Base-by-base conservation (phyloP, 2,329 filamentous ascomycete genomes). In the Septoria linicola region DNA sequence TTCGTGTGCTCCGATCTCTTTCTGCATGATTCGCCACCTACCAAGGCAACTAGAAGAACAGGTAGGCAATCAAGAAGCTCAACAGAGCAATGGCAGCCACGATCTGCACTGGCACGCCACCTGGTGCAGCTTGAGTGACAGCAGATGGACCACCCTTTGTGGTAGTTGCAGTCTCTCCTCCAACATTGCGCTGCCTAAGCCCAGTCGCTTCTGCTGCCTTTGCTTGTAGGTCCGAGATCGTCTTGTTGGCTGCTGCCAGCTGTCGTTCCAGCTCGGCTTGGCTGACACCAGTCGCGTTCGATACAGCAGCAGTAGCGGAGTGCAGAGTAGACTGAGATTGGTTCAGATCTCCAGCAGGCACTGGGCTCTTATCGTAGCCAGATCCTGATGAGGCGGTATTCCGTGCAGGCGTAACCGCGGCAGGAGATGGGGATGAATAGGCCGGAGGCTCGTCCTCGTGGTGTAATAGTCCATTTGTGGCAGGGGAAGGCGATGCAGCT, bases 51-150 rank as follows among this genome's bases (percentile, higher is more conserved):
- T 84, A 99, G 73, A 99, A 99, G 77, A 99, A 90, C 72, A 97
- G 82, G 74, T 96, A 99, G 49, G 90, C 93, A 63, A 97, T 80
- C 67, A 99, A 73, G 76, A 99, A 99, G 76, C 89, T 91, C 58
- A 95, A 64, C 64, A 99, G 76, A 69, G 91, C 96, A 36, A 99
- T 76, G 17, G 83, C 76, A 17, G 93, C 92, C 37, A 88, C 88
- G 57, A 92, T 81, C 70, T 92, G 86, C 42, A 99, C 82, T 0
- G 93, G 85, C 3, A 99, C 92, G 17, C 93, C 92, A 62, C 90
- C 79, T 8, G 61, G 58, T 25, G 63, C 60, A 27, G 61, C 58
- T 30, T 58, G 58, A 41, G 63, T 61, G 46, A 62, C 31, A 20
- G 58, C 54, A n/a, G 54, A 47, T 34, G 53, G 47, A 13, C 32